Evolutionary conservation across 495 filamentous ascomycete species (phyloP).

Genomic region (Neurospora hispaniola): DNA sequence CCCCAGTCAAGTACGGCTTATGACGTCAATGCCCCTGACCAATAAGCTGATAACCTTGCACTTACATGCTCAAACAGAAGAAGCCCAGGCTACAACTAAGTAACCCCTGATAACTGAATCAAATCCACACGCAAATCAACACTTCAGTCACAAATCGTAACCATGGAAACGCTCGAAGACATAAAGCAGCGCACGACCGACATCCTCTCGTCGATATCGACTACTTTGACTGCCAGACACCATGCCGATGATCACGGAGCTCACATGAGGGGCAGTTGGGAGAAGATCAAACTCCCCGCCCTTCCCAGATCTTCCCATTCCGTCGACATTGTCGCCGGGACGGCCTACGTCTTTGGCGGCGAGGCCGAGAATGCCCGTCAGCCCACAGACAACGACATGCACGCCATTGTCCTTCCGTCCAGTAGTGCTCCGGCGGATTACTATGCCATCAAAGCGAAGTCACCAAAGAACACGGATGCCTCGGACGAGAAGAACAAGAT

Average conservation of each 20-base stretch:
- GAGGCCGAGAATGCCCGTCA: constrained; percentile 35
- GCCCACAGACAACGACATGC: constrained; percentile 58
- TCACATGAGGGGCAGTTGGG: constrained; percentile 46
- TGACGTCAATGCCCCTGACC: background rate
- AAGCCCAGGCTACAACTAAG: background rate
- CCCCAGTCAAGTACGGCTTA: background rate
- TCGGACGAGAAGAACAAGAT: constrained; percentile 20
- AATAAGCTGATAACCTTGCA: background rate
- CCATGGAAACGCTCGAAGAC: constrained; percentile 34
- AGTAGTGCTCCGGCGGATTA: constrained; percentile 46
- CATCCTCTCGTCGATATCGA: constrained; percentile 30
- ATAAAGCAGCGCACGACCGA: constrained; percentile 37
- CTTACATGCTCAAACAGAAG: background rate
- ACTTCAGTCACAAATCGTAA: background rate
- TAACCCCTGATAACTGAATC: background rate
- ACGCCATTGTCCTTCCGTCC: constrained; percentile 51
- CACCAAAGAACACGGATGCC: background rate
- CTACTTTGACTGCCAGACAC: constrained; percentile 14
- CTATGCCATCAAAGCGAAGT: constrained; percentile 39
- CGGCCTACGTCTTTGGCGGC: constrained; percentile 62
- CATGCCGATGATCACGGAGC: constrained; percentile 7
- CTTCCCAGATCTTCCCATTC: constrained; percentile 63
- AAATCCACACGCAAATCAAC: background rate
- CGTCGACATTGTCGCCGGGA: constrained; percentile 52
- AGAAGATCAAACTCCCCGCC: constrained; percentile 39